phyloP scores from a whole-genome alignment of 1,284 basidiomycete species.

The Phylloporus gajari region DNA sequence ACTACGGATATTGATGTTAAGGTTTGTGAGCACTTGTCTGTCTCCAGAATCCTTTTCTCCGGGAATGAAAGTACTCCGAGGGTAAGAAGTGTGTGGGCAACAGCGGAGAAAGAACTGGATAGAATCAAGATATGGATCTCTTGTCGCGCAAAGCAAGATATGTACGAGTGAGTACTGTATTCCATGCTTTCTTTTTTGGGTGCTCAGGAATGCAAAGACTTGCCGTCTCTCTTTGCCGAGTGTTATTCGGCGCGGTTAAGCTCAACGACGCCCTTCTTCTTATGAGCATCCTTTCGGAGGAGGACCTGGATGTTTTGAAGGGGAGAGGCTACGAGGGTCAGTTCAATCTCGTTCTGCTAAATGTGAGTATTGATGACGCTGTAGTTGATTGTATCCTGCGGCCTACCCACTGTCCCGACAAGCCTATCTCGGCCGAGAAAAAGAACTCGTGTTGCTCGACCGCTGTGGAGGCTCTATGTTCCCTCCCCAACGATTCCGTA shows the following conservation, averaged over 20 bases:
- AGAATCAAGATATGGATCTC: not conserved
- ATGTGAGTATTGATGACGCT: not conserved
- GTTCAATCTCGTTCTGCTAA: not conserved
- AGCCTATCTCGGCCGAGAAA: not conserved
- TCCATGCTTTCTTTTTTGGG: not conserved
- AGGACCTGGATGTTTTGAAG: not conserved
- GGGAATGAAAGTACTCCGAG: not conserved
- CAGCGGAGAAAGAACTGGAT: not conserved
- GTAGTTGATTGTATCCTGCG: not conserved
- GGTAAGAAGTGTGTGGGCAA: not conserved
- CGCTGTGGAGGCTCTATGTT: not conserved
- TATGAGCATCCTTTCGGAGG: not conserved
- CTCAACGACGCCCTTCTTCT: not conserved
- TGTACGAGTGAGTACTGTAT: not conserved
- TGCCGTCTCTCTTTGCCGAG: not conserved
- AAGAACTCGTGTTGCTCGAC: not conserved
- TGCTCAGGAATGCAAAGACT: not conserved
- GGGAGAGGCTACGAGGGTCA: not conserved
- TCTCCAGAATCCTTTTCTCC: not conserved
- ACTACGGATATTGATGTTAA: not conserved
- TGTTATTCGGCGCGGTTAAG: not conserved
- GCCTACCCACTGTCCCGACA: not conserved
- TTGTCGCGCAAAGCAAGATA: not conserved
- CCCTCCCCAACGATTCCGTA: not conserved
- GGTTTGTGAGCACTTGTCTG: not conserved